phyloP scores from a whole-genome alignment of 768 basidiomycete species.

The Sporobolomyces pararoseus region DNA sequence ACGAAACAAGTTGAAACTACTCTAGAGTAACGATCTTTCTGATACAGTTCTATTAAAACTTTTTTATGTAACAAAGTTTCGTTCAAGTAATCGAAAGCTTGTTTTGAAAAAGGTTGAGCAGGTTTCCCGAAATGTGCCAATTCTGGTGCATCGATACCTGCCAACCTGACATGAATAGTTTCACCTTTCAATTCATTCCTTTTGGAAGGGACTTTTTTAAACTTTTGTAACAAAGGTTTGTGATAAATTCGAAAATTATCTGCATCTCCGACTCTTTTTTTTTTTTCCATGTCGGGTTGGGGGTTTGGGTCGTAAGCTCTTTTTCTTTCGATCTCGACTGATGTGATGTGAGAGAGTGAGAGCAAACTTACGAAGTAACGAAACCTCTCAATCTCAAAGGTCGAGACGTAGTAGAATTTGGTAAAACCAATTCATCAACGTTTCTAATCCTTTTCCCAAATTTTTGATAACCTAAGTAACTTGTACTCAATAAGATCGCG shows the following conservation, averaged over 20 bases:
- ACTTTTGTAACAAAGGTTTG: slow-evolving; percentile 70
- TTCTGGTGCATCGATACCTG: slow-evolving; percentile 91
- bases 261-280: slow-evolving; percentile 70
- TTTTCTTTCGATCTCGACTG: no score
- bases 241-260: slow-evolving; percentile 88
- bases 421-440: slow-evolving; percentile 59
- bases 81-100: slow-evolving; percentile 64
- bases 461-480: slow-evolving; percentile 52
- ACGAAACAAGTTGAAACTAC: slow-evolving; percentile 52
- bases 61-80: slow-evolving; percentile 57
- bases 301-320: no score
- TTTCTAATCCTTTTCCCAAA: slow-evolving; percentile 62
- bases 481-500: background rate
- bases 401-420: background rate
- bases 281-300: no score
- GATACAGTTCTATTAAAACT: slow-evolving; percentile 67
- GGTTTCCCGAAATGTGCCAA: slow-evolving; percentile 80
- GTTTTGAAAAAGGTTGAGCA: slow-evolving; percentile 68
- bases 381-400: slow-evolving; percentile 72
- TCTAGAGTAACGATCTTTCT: slow-evolving; percentile 77
- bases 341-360: no score
- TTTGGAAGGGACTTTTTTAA: slow-evolving; percentile 61
- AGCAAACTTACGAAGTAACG: slow-evolving; percentile 64
- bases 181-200: slow-evolving; percentile 63
- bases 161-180: slow-evolving; percentile 81